phyloP scores from a whole-genome alignment of 2,329 filamentous ascomycete species.

The Curvularia spicifera region DNA sequence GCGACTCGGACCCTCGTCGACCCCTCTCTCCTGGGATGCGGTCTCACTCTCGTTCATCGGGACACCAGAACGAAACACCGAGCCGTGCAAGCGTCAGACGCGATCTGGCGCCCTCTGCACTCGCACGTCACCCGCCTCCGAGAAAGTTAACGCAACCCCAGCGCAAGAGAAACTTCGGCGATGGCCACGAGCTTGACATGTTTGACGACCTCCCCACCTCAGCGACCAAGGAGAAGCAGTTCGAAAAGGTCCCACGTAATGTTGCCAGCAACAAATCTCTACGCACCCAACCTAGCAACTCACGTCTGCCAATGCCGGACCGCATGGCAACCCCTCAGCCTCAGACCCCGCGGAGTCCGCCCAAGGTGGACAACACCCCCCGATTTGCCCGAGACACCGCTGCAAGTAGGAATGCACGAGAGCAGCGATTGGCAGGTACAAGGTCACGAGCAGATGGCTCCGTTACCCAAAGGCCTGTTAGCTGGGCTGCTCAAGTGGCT shows the following conservation, averaged over 20 bases:
- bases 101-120: constrained; percentile 57
- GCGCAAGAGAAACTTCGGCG: constrained; percentile 68
- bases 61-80: constrained; percentile 58
- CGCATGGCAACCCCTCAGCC: constrained; percentile 56
- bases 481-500: constrained; percentile 64
- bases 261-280: constrained; percentile 70
- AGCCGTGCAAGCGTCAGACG: constrained; percentile 53
- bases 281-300: constrained; percentile 58
- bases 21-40: constrained; percentile 55
- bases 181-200: constrained; percentile 87
- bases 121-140: constrained; percentile 58
- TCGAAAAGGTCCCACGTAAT: constrained; percentile 76
- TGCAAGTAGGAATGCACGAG: constrained; percentile 68
- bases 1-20: constrained; percentile 75
- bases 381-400: constrained; percentile 71
- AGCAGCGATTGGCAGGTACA: constrained; percentile 61
- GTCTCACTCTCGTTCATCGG: constrained; percentile 57
- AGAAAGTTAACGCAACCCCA: constrained; percentile 56
- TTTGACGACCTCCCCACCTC: constrained; percentile 97
- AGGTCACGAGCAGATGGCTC: constrained; percentile 56
- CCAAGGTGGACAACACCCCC: constrained; percentile 61
- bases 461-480: constrained; percentile 61
- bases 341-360: constrained; percentile 63
- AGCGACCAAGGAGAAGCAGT: constrained; percentile 78
- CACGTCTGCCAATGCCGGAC: constrained; percentile 51